Evolutionary conservation across 345 rosid genomes (phyloP).

Genomic region (Gossypium raimondii): DNA sequence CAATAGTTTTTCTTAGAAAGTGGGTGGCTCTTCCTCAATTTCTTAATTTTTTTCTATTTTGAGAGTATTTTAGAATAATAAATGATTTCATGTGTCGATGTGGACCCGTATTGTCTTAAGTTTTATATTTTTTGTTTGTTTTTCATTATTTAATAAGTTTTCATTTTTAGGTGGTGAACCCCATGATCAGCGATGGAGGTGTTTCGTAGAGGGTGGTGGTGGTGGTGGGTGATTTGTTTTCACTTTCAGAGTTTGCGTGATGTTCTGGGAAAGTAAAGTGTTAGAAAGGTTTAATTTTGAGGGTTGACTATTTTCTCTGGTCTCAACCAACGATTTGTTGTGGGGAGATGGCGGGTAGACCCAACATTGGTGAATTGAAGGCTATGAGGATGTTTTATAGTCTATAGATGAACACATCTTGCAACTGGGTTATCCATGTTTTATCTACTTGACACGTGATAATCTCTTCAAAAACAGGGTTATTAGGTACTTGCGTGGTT

Average conservation of each 20-base stretch:
- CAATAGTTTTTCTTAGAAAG: no score
- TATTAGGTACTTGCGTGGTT: background rate
- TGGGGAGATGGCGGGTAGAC: constrained; percentile 18
- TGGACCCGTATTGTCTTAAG: no score
- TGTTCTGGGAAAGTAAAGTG: background rate
- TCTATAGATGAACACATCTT: constrained; percentile 1
- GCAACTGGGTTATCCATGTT: background rate
- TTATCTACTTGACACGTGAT: background rate
- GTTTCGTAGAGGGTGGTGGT: background rate
- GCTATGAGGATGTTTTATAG: constrained; percentile 14
- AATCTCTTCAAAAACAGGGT: no score
- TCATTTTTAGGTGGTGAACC: background rate
- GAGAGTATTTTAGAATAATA: no score
- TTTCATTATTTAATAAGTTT: no score
- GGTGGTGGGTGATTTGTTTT: background rate
- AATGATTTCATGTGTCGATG: no score
- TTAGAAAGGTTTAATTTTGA: constrained; percentile 20
- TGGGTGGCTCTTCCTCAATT: no score
- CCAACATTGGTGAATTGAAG: constrained; percentile 45
- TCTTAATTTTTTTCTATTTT: no score
- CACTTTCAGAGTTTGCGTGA: background rate
- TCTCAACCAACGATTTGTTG: constrained; percentile 18
- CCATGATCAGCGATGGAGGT: constrained; percentile 15
- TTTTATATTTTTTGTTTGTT: no score
- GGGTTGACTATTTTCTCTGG: constrained; percentile 22